A percentile compares a stretch with the other conserved stretches of the same genome.
These are phyloP conservation scores for Nemania sp. DNA, from an alignment of 2,329 filamentous ascomycete species.

Conservation along the genomic window DNA sequence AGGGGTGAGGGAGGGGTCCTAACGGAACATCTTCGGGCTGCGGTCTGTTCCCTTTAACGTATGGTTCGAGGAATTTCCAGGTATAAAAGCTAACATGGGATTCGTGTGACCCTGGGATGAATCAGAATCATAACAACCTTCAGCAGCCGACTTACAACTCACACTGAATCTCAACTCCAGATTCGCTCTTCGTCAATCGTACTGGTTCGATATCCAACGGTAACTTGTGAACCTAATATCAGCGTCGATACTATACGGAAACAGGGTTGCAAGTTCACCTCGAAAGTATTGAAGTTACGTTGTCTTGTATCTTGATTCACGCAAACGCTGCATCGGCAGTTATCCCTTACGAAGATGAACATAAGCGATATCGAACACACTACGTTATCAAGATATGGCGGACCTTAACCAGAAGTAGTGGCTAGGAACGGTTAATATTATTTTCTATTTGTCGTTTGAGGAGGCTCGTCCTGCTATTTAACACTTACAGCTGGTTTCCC, in stretches of 20 bases:
- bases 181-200: slow-evolving; percentile 50
- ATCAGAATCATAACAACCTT: slow-evolving; percentile 33
- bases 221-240: slow-evolving; percentile 55
- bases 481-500: slow-evolving; percentile 31
- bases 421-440: slow-evolving; percentile 43
- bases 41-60: slow-evolving; percentile 54
- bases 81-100: slow-evolving; percentile 75
- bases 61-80: slow-evolving; percentile 69
- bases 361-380: slow-evolving; percentile 36
- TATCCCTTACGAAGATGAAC: slow-evolving; percentile 64
- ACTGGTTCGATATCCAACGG: slow-evolving; percentile 56
- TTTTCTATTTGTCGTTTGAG: neutral
- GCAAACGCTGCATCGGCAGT: slow-evolving; percentile 76
- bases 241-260: neutral
- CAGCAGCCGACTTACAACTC: slow-evolving; percentile 7
- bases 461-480: neutral
- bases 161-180: slow-evolving; percentile 65
- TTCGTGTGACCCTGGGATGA: slow-evolving; percentile 66
- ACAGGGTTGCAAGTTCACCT: slow-evolving; percentile 54
- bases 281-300: slow-evolving; percentile 75
- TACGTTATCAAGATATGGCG: slow-evolving; percentile 18
- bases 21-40: slow-evolving; percentile 52
- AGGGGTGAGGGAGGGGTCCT: slow-evolving; percentile 29
- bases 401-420: slow-evolving; percentile 57
- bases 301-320: slow-evolving; percentile 78